A percentile compares a stretch with the other conserved stretches of the same genome.
Evolutionary conservation across 2,329 filamentous ascomycete genomes (phyloP).

Genomic region (Volutella citrinella): DNA sequence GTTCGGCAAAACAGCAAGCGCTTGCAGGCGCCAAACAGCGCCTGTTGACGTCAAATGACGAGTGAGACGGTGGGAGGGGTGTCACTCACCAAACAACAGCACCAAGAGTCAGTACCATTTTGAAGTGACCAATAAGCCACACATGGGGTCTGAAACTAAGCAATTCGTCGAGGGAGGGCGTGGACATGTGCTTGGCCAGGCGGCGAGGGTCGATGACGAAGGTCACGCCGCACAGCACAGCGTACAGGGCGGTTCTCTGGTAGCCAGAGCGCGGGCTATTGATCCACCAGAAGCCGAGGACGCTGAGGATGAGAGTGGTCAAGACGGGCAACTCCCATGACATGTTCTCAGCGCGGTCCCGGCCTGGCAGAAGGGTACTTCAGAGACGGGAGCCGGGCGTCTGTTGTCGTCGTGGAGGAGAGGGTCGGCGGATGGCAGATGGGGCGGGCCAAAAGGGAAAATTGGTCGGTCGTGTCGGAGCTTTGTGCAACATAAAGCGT

Average conservation of each 20-base stretch:
- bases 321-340: conserved; percentile 41
- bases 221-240: conserved; percentile 29
- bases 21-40: conserved; percentile 5
- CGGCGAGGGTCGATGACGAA: conserved; percentile 32
- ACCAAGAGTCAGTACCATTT: conserved; percentile 52
- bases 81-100: conserved; percentile 51
- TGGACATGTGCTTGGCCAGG: conserved; percentile 27
- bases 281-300: conserved; percentile 37
- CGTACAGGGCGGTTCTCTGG: conserved; percentile 30
- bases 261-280: conserved; percentile 31
- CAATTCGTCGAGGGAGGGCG: conserved; percentile 29
- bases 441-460: conserved; percentile 20
- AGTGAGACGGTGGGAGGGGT: conserved; percentile 1
- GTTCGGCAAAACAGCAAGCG: conserved; percentile 9
- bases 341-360: conserved; percentile 38
- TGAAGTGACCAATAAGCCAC: conserved; percentile 47
- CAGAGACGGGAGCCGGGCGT: conserved; percentile 20
- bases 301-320: conserved; percentile 38
- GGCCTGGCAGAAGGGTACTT: conserved; percentile 20
- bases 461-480: conserved; percentile 23
- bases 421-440: conserved; percentile 24
- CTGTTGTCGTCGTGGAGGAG: conserved; percentile 21
- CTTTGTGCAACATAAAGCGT: too few species aligned
- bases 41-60: conserved; percentile 6
- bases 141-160: conserved; percentile 44